phyloP scores from a whole-genome alignment of 78 protist species.

The Tieghemostelium lacteum region DNA sequence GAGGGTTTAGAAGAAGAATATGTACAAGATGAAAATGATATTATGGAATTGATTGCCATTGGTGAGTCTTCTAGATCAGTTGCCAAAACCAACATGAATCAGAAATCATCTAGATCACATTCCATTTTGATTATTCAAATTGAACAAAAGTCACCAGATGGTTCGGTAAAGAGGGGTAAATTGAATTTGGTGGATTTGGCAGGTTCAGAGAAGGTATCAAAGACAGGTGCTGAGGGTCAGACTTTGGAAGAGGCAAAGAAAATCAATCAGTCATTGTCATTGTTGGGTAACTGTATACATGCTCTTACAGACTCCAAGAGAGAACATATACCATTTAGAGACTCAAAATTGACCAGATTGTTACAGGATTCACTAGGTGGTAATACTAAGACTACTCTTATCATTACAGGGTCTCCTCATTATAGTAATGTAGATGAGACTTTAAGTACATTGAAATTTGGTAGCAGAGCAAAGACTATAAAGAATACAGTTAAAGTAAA shows the following conservation, averaged over 20 bases:
- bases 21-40: conserved; percentile 47
- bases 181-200: conserved; percentile 88
- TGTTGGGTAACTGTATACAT: conserved; percentile 82
- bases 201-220: conserved; percentile 80
- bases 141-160: conserved; percentile 71
- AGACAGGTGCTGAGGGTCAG: conserved; percentile 80
- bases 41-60: conserved; percentile 40
- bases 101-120: conserved; percentile 61
- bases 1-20: conserved; percentile 79
- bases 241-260: conserved; percentile 83
- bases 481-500: conserved; percentile 81
- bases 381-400: conserved; percentile 74
- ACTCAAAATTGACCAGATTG: conserved; percentile 75
- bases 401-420: conserved; percentile 82
- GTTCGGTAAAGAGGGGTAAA: conserved; percentile 56
- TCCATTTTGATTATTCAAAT: conserved; percentile 65
- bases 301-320: conserved; percentile 77
- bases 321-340: conserved; percentile 85
- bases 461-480: conserved; percentile 81
- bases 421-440: conserved; percentile 85
- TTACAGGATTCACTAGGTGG: conserved; percentile 85
- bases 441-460: conserved; percentile 87
- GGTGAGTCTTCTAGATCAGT: conserved; percentile 73
- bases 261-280: conserved; percentile 85
- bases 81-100: conserved; percentile 79